Conservation (phyloP, 2,329 filamentous ascomycete species). For the Fragosphaeria purpurea region DNA sequence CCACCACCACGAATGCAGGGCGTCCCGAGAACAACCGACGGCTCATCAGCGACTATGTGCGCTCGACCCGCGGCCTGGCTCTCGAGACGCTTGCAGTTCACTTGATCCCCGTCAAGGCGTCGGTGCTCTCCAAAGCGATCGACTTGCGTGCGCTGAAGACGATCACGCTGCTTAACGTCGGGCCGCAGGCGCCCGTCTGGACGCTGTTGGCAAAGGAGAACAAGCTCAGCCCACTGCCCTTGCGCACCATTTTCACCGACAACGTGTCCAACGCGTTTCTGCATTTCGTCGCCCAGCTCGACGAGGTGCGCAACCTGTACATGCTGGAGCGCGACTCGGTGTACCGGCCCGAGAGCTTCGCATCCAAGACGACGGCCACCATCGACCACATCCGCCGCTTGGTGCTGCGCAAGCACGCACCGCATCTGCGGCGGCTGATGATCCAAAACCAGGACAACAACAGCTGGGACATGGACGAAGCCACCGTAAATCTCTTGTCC, state of each 20-base stretch:
- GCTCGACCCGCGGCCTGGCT: conserved; percentile 46
- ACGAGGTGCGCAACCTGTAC: conserved; percentile 47
- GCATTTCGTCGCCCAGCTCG: conserved; percentile 40
- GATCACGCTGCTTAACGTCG: conserved; percentile 54
- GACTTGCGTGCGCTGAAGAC: conserved; percentile 46
- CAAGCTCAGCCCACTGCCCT: conserved; percentile 35
- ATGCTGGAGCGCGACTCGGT: conserved; percentile 45
- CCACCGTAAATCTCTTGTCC: conserved; percentile 44
- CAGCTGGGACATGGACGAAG: conserved; percentile 48
- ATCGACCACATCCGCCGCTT: conserved; percentile 49
- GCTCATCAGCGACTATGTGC: conserved; percentile 41
- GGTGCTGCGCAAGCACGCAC: conserved; percentile 48
- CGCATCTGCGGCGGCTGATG: conserved; percentile 44
- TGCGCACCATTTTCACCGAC: conserved; percentile 53
- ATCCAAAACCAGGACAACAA: conserved; percentile 45
- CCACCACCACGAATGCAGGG: too few relatives aligned
- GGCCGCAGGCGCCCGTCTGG: conserved; percentile 52
- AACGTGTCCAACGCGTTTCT: conserved; percentile 48
- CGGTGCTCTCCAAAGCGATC: conserved; percentile 44
- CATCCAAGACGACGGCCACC: conserved; percentile 36
- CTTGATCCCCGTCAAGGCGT: conserved; percentile 50
- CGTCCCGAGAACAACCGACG: neutral
- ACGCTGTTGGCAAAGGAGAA: conserved; percentile 45
- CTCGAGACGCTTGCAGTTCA: conserved; percentile 46
- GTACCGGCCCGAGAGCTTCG: conserved; percentile 42